These are phyloP conservation scores for Hevea brasiliensis DNA, from an alignment of 345 rosid species.

Conservation along the genomic window DNA sequence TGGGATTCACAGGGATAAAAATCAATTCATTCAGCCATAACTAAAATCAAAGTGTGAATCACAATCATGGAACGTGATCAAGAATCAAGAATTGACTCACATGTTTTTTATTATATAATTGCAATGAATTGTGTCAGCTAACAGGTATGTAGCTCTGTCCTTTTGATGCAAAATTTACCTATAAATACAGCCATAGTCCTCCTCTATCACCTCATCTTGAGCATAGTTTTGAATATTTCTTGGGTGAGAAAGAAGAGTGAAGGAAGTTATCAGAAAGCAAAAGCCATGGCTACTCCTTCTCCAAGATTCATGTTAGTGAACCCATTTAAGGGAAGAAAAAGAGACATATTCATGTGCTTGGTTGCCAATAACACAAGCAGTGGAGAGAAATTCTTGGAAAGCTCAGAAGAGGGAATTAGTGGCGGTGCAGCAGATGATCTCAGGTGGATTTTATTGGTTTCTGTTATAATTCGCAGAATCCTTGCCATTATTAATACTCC, in stretches of 20 bases:
- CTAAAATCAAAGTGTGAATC: too few relatives aligned
- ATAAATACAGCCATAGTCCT: not conserved
- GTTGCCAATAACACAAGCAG: conserved; percentile 40
- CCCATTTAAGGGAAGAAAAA: conserved; percentile 53
- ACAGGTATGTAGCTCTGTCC: not conserved
- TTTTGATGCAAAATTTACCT: not conserved
- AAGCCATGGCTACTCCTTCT: conserved; percentile 5
- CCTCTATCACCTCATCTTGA: not conserved
- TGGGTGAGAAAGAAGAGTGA: not conserved
- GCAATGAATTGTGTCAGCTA: too few relatives aligned
- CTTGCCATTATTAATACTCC: conserved; percentile 51
- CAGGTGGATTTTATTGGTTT: conserved; percentile 59
- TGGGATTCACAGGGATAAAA: too few relatives aligned
- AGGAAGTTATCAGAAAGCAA: too few relatives aligned
- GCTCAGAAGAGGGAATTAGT: conserved; percentile 32
- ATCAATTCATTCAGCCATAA: too few relatives aligned
- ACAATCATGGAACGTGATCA: too few relatives aligned
- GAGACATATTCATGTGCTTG: conserved; percentile 49
- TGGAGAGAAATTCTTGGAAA: conserved; percentile 53
- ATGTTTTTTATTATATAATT: too few relatives aligned
- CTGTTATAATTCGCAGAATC: conserved; percentile 53
- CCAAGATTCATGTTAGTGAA: conserved; percentile 43
- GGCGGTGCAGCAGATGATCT: conserved; percentile 38
- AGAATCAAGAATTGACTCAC: too few relatives aligned
- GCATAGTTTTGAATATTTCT: not conserved